Base-by-base conservation (phyloP, 768 basidiomycete species). In the Hygrophoropsis aurantiaca region DNA sequence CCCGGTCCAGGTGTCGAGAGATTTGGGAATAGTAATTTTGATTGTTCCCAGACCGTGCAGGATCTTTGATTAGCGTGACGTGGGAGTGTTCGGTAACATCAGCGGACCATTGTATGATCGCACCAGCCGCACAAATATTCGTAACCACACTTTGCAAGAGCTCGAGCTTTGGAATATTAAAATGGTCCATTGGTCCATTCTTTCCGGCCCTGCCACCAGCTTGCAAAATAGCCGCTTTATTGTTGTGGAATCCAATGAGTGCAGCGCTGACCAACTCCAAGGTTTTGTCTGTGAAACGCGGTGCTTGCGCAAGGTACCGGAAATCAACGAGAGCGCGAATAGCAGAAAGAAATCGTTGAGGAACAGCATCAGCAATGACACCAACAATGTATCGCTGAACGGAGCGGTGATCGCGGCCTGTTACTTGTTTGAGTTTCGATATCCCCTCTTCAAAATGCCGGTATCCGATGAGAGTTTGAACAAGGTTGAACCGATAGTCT, bases 81-180 rank as follows among this genome's bases (percentile, higher is more conserved):
- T 74, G 64, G 11, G 65, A 54, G 33, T 63, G 56, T 44, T 74
- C 62, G 11, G 69, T 71, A 9, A 57, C 44, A 52, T 75, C 65
- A 2, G 64, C 63, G 33, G 67, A 63, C 62, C 62, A 70, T 25
- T 51, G 40, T 21, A 51, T 56, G 3, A 65, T 40, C 11, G 53
- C 56, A 0, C 73, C 71, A 27, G 58, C 60, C 13, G 34, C 34
- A 6, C 42, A 42, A 18, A 71, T 68, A 47, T 56, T 68, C 2
- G 54, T 44, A 5, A 58, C 52, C 5, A 73, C 60, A 33, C 60
- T 65, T 16, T 70, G 68, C n/a, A 71, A 46, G 18, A 68, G 57
- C 41, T 72, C 69, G 8, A 74, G 59, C 50, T 78, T 78, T 2
- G 69, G 73, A 34, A 77, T 75, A 15, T 65, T 41, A 55, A 65